Conservation (phyloP, 1,139 yeast species). For the Petasospora rhodanensis region DNA sequence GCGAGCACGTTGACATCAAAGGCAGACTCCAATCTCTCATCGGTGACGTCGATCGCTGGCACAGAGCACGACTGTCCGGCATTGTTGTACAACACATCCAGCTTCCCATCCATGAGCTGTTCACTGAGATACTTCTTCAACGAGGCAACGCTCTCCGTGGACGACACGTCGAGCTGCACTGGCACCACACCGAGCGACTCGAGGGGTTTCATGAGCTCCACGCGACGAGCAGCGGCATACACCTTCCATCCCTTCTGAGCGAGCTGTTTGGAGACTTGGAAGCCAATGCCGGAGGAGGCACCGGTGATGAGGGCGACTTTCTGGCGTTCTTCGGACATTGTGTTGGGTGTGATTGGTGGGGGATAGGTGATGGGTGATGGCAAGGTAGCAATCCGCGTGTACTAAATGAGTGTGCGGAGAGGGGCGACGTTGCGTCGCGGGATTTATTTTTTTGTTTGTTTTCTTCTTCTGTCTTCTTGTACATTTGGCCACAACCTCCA, state of each 20-base stretch:
- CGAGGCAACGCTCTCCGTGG: slow-evolving; percentile 40
- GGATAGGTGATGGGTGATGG: too few relatives aligned
- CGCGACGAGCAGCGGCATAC: slow-evolving; percentile 69
- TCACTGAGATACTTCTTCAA: slow-evolving; percentile 38
- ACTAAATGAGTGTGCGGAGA: too few relatives aligned
- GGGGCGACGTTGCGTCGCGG: too few relatives aligned
- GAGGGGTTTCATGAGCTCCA: slow-evolving; percentile 56
- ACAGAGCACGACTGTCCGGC: slow-evolving; percentile 68
- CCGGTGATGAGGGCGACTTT: slow-evolving; percentile 49
- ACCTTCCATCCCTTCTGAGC: slow-evolving; percentile 61
- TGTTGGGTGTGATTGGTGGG: too few relatives aligned
- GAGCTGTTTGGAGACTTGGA: slow-evolving; percentile 58
- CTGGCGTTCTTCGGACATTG: slow-evolving; percentile 16
- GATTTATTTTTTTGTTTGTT: too few relatives aligned
- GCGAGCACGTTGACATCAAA: slow-evolving; percentile 57
- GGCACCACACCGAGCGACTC: slow-evolving; percentile 34
- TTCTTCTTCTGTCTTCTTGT: too few relatives aligned
- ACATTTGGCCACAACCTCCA: too few relatives aligned
- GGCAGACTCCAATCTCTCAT: slow-evolving; percentile 49
- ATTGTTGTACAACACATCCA: slow-evolving; percentile 64
- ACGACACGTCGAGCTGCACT: slow-evolving; percentile 50
- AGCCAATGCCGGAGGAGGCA: slow-evolving; percentile 80
- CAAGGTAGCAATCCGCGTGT: too few relatives aligned
- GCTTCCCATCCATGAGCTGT: slow-evolving; percentile 39
- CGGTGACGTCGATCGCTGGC: slow-evolving; percentile 65